Evolutionary conservation across 441 rosid species (phyloP), one percentile per base, ranked within the genome.

Genomic region (Pelargonium citronellum): DNA sequence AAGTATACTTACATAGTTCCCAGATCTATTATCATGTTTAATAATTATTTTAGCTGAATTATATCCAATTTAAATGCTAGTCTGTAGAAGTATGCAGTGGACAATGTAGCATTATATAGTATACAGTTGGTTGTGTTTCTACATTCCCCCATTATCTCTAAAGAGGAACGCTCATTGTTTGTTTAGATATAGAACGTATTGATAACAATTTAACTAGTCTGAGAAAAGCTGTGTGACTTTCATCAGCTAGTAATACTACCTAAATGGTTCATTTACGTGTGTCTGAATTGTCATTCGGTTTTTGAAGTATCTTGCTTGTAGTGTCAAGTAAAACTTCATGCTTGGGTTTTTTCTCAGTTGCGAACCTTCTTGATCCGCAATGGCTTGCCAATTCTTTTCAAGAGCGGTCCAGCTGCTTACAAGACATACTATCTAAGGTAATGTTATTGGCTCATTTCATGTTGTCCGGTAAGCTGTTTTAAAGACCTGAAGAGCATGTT

Each of bases 341-440:
- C 60, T 68, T 11, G 47, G 63, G 19, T 61, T 17, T 70, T 72
- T 57, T 24, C 53, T 43, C 95, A 95, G 99, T 11, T 95, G 74
- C 83, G 99, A 82, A 95, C 99, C 68, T 95, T 95, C 80, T 82
- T 95, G 81, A 92, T 95, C 70, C 96, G 99, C 69, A 95, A 95
- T 85, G 98, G 98, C 70, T 78, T 95, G 85, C 83, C 96, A 37
- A 71, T 78, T 79, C 95, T 90, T 77, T 92, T 92, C 79, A 92
- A 87, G 87, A 88, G 89, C 63, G 99, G 97, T 64, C 95, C 95
- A 70, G 85, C 88, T 72, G 86, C 95, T 69, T 95, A 95, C 83
- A 92, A 79, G 83, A 75, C 87, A 71, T 90, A 86, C 81, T 95
- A 89, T 76, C 80, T 79, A 53, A 85, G 96, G 99, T 92, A 71